Evolutionary conservation across 164 flowering plant genomes (phyloP).

Genomic region (Annona squamosa): DNA sequence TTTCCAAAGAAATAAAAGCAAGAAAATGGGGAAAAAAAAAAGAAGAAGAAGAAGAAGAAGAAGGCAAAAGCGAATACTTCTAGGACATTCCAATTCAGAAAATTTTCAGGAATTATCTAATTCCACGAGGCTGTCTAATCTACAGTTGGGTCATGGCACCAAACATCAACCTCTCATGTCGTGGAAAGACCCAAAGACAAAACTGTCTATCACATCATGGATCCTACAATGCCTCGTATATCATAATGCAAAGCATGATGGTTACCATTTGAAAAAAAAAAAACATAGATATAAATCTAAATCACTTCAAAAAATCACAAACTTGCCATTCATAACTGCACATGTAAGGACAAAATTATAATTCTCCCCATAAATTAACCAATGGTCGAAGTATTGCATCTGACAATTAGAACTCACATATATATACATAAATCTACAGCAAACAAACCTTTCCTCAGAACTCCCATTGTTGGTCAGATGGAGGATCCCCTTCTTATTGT

Average conservation of each 20-base stretch:
- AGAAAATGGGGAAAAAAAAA: too few relatives aligned
- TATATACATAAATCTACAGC: neutral
- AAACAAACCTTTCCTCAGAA: conserved; percentile 62
- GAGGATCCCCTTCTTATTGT: conserved; percentile 83
- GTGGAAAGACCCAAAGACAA: neutral
- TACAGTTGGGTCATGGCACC: neutral
- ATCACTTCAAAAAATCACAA: neutral
- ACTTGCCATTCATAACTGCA: neutral
- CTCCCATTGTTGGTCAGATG: conserved; percentile 39
- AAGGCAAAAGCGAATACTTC: neutral
- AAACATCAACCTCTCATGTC: neutral
- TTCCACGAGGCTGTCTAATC: neutral
- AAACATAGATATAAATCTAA: neutral
- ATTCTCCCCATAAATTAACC: neutral
- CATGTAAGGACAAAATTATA: too few relatives aligned
- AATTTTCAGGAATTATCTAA: too few relatives aligned
- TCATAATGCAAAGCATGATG: neutral
- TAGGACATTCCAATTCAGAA: neutral
- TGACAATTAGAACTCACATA: neutral
- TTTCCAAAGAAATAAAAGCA: too few relatives aligned
- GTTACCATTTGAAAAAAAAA: neutral
- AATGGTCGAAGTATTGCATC: neutral
- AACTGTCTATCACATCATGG: neutral
- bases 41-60: too few relatives aligned
- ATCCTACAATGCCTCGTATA: neutral